phyloP scores from a whole-genome alignment of 1,139 yeast species.

The Geotrichum bryndzae region DNA sequence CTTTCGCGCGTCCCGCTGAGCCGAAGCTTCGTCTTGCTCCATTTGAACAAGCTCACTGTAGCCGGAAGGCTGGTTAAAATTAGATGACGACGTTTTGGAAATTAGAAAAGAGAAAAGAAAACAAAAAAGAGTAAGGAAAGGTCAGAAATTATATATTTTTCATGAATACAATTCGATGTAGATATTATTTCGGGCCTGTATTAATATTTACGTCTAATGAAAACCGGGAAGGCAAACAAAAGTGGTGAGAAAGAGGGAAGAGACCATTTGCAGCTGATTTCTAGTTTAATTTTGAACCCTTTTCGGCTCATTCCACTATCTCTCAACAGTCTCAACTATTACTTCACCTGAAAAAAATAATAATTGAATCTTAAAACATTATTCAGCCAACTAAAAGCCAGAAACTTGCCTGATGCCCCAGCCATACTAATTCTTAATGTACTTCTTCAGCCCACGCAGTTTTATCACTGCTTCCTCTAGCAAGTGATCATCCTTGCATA shows the following conservation, averaged over 20 bases:
- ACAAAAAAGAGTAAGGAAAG: neutral
- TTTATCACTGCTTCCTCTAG: constrained; percentile 77
- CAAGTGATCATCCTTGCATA: constrained; percentile 82
- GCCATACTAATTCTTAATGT: constrained; percentile 33
- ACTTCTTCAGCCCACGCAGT: constrained; percentile 62
- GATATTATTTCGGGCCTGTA: neutral
- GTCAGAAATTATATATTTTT: neutral
- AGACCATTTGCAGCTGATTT: neutral
- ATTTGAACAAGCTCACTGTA: constrained; percentile 6
- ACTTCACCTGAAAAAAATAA: neutral
- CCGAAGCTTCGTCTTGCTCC: constrained; percentile 10
- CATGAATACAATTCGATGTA: neutral
- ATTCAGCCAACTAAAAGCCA: neutral
- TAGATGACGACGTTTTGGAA: constrained; percentile 5
- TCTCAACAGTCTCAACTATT: neutral
- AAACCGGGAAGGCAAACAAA: neutral
- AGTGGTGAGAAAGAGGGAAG: neutral
- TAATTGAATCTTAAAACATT: neutral
- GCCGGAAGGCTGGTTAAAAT: neutral
- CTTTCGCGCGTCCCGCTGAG: constrained; percentile 2
- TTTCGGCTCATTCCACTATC: neutral
- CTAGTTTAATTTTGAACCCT: neutral
- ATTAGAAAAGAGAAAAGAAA: neutral
- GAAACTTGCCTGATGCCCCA: neutral
- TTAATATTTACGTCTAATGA: neutral